Base-by-base conservation (phyloP, 306 rosid genomes). In the Mimosa pudica region DNA sequence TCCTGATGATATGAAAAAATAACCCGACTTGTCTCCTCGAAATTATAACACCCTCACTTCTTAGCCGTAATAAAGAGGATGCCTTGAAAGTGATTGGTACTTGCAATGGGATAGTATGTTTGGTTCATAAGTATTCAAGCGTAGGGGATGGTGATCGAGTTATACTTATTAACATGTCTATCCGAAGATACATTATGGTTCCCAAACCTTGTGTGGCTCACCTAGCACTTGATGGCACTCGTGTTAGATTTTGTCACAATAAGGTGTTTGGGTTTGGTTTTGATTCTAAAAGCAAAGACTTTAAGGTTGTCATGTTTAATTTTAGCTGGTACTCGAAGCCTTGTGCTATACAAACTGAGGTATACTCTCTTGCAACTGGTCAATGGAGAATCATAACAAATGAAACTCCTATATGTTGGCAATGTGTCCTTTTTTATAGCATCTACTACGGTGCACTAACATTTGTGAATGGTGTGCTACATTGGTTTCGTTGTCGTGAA, bases 51-150 rank as follows among this genome's bases (percentile, higher is more conserved):
- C 12, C 14, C 24, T 8, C 20, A 10, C 46, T 5, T 1, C 0
- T 0, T 38, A 8, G 1, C n/a, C 8, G 2, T 2, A 2, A 6
- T 8, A 24, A 24, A 24, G 0, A 6, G n/a, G 0, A 8, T 61
- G 41, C 7, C 20, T 41, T 47, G 8, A 6, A 5, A 0, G 41
- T 75, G 47, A 45, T 75, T 13, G 69, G 57, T 18, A 75, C 16
- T 24, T 75, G 78, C 54, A 75, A 75, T 75, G 78, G 70, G 13
- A 18, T 75, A 11, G 68, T 60, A 44, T 60, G 54, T 44, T 6
- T 75, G 3, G 70, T 6, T 75, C 6, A 60, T 75, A 11, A 60
- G 20, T 8, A 24, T 20, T 10, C 0, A 4, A 11, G 8, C n/a
- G 7, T 0, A 18, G 0, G 0, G 7, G 0, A 20, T 24, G 2